phyloP scores from a whole-genome alignment of 306 rosid genomes.

The Canavalia ensiformis region DNA sequence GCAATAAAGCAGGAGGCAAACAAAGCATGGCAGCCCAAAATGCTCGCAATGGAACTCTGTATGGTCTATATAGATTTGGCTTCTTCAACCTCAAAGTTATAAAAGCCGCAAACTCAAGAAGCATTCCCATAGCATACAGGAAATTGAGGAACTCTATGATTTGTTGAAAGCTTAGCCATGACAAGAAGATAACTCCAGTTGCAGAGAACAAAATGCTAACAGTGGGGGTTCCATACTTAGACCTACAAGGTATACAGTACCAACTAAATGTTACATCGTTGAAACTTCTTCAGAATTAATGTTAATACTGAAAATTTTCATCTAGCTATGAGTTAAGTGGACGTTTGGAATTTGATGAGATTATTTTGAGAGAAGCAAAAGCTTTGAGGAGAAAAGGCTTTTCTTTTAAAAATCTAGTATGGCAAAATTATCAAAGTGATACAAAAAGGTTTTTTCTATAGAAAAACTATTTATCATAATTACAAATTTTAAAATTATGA shows the following conservation, averaged over 20 bases:
- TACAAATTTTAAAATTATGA: no score
- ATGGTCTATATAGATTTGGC: slow-evolving; percentile 88
- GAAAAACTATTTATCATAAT: no score
- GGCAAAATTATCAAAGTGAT: no score
- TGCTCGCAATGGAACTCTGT: slow-evolving; percentile 77
- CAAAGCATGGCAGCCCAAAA: slow-evolving; percentile 78
- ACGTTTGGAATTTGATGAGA: not conserved
- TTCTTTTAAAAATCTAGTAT: no score
- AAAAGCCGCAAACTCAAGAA: slow-evolving; percentile 89
- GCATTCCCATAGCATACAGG: slow-evolving; percentile 89
- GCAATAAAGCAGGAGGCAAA: slow-evolving; percentile 76
- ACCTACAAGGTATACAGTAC: slow-evolving; percentile 55
- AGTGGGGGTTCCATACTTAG: slow-evolving; percentile 88
- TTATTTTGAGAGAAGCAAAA: no score
- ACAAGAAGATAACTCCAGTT: slow-evolving; percentile 82
- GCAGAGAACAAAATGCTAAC: slow-evolving; percentile 86
- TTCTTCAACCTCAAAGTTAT: slow-evolving; percentile 69
- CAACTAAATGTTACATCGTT: slow-evolving; percentile 40
- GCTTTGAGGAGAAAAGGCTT: no score
- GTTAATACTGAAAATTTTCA: not conserved
- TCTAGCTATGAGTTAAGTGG: not conserved
- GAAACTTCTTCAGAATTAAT: slow-evolving; percentile 22
- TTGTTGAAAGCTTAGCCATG: slow-evolving; percentile 96
- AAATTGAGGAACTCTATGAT: slow-evolving; percentile 90
- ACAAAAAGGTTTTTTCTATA: no score